Base-by-base conservation (phyloP, 176 grass and related monocot species). In the Zizania latifolia region DNA sequence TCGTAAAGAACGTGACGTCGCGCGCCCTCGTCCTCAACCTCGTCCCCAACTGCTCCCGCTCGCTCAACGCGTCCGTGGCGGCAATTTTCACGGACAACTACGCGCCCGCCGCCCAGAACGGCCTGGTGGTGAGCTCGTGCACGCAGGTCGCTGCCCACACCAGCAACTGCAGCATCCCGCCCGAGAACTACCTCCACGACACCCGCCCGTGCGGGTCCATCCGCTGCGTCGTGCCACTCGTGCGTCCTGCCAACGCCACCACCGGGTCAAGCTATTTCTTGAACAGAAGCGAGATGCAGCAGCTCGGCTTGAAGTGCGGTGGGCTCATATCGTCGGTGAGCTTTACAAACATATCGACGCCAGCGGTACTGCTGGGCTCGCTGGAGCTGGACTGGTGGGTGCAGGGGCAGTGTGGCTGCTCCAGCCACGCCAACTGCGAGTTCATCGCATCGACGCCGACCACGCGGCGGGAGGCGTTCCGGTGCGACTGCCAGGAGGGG, bases 341-440 rank as follows among this genome's bases (percentile, higher is more conserved):
- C 50, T 83, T 23, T 8, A 14, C 6, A 53, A 39, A 57, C 0
- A 22, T 19, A 4, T 7, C 41, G 59, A 46, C 46, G 9, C 75
- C 58, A 11, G 54, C 85, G 39, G 26, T 87, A 32, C 61, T 78
- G 74, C 75, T 87, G 4, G 26, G 2, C 32, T 11, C 8, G 61
- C 34, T 83, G 68, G 80, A 87, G 15, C 61, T 87, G 26, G 80
- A 40, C 45, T 91, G 89, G 89, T 91, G 89, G 89, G 6, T 87
- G 33, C 17, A 4, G 7, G 89, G 89, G 6, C 2, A 0, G 14
- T 91, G 89, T 60, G 10, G 72, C 5, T 91, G 89, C 55, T 54
- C 43, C 3, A 0, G 0, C 22, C 1, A 62, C 0, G 84, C 89
- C 23, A 64, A 2, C 29, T 91, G 89, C 85, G 81, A 0, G 4